Evolutionary conservation across 192 early-diverging fungal species (phyloP), one percentile per base, ranked within the genome.

Genomic region (Mortierella alpina): DNA sequence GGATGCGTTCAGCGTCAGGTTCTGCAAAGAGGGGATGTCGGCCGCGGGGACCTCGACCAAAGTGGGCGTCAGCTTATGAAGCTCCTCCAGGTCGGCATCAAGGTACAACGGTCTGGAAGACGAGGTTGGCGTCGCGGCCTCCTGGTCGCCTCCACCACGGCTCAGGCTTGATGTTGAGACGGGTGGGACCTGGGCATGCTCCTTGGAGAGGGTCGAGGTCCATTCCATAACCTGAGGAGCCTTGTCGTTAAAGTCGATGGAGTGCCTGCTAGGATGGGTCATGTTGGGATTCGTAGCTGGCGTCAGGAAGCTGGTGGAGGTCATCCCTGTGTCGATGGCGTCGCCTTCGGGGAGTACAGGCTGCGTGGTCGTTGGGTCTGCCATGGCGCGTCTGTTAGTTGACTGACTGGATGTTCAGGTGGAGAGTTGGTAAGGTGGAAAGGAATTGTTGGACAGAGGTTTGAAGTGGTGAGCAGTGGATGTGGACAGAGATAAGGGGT

Each of bases 151-250:
- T 15, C 18, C 7, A 1, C 10, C 14, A 6, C 23, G 65, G 65
- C 18, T 42, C 5, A 63, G 51, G 44, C 55, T 53, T 20, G 73
- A 56, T 15, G 52, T 63, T 23, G 68, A 70, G 68, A 66, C 39
- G 41, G 62, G 68, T 15, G 61, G 68, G 58, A 77, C 70, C 50
- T 62, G 67, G 49, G 46, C 48, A 39, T 51, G 50, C 14, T 59
- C 50, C 39, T 72, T 80, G 64, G 70, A 50, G 10, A 80, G 44
- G 47, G 64, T 68, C 1, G 63, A 68, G 49, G 77, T 80, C 77
- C 77, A 80, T 59, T 80, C 70, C 70, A 80, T 80, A 65, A 80
- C 77, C 70, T 80, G 77, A 23, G 77, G 77, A 0, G 63, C 77
- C 49, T 80, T 80, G n/a, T 80, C 70, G 42, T 42, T 68, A 58